phyloP scores from a whole-genome alignment of 2,329 filamentous ascomycete genomes.

The Epichloe bromicola region DNA sequence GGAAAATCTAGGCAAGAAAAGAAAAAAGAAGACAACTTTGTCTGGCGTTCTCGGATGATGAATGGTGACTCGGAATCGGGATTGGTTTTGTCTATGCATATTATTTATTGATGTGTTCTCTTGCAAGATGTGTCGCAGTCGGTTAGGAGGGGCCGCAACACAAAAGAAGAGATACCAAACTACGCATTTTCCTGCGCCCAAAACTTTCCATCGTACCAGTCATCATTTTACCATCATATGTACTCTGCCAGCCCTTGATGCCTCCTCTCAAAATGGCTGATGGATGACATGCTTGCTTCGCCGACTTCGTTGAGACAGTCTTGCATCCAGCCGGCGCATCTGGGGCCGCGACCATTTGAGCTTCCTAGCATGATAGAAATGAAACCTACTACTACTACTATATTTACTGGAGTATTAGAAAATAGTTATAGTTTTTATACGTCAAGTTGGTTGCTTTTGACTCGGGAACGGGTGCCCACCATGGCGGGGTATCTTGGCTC shows the following conservation, averaged over 20 bases:
- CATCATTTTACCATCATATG: conserved; percentile 33
- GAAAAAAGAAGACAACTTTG: conserved; percentile 8
- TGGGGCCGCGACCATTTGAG: too few species aligned
- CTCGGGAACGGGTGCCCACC: conserved; percentile 31
- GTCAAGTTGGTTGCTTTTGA: conserved; percentile 11
- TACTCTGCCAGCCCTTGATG: conserved; percentile 41
- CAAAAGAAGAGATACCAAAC: neutral
- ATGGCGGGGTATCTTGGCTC: conserved; percentile 13
- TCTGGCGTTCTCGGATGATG: conserved; percentile 22
- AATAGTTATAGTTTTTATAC: too few species aligned
- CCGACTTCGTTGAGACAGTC: conserved; percentile 37
- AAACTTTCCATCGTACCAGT: conserved; percentile 33
- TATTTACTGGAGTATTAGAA: too few species aligned
- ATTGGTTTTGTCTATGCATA: neutral
- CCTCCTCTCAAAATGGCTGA: conserved; percentile 37
- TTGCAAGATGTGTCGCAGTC: neutral
- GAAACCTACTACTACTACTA: too few species aligned
- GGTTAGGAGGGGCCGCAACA: neutral
- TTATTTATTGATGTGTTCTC: neutral
- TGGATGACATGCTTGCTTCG: conserved; percentile 31
- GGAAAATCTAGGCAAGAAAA: neutral
- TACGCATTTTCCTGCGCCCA: conserved; percentile 14
- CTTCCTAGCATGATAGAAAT: too few species aligned
- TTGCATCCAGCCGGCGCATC: conserved; percentile 15
- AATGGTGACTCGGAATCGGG: conserved; percentile 5